phyloP scores from a whole-genome alignment of 2,329 filamentous ascomycete genomes.

The Fusarium incarnatum region DNA sequence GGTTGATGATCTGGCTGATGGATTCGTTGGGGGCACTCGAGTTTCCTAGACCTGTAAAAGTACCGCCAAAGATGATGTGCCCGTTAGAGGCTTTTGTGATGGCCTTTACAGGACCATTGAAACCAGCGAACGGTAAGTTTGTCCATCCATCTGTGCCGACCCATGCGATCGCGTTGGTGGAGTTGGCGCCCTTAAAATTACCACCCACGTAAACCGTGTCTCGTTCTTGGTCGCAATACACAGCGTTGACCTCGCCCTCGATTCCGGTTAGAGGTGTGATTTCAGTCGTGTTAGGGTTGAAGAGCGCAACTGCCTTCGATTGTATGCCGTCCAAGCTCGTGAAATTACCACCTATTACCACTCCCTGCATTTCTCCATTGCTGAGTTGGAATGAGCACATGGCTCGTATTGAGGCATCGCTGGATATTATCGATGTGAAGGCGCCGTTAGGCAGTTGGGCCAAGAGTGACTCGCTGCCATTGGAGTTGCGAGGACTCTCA shows the following conservation, averaged over 20 bases:
- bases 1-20: conserved; percentile 84
- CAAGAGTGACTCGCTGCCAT: conserved; percentile 85
- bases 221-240: conserved; percentile 82
- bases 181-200: conserved; percentile 81
- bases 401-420: conserved; percentile 85
- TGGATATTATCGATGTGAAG: conserved; percentile 77
- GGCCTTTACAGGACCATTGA: conserved; percentile 90
- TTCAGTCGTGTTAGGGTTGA: conserved; percentile 76
- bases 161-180: conserved; percentile 92
- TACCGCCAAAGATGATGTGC: conserved; percentile 91
- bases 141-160: conserved; percentile 74
- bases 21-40: conserved; percentile 73
- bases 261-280: conserved; percentile 84
- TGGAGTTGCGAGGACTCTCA: conserved; percentile 72
- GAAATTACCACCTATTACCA: conserved; percentile 94
- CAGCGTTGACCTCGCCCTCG: conserved; percentile 81
- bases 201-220: conserved; percentile 93
- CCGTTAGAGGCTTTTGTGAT: conserved; percentile 84
- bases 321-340: conserved; percentile 84
- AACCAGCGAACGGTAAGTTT: conserved; percentile 89
- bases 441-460: conserved; percentile 86
- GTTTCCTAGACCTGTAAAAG: conserved; percentile 90
- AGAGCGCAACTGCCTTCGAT: conserved; percentile 83
- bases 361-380: conserved; percentile 75
- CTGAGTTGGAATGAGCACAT: conserved; percentile 84